Evolutionary conservation across 768 basidiomycete species (phyloP).

Genomic region (Psilocybe tampanensis): DNA sequence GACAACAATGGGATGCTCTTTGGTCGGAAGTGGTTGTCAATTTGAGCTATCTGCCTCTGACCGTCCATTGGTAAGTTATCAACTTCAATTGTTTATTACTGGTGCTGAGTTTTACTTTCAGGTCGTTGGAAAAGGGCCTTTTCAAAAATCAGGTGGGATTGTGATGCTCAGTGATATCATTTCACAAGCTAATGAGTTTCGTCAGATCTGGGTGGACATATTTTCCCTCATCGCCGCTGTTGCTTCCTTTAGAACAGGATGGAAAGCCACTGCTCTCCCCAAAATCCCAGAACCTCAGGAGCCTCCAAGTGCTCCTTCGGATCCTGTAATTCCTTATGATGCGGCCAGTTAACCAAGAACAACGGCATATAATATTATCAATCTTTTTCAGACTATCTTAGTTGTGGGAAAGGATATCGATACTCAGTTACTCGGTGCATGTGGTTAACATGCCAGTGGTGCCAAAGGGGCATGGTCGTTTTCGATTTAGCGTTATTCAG

Average conservation of each 20-base stretch:
- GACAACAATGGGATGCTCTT: conserved; percentile 63
- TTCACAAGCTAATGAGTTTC: conserved; percentile 5
- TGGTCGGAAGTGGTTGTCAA: conserved; percentile 77
- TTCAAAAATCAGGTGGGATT: conserved; percentile 64
- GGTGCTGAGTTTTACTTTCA: conserved; percentile 25
- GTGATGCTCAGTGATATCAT: background rate
- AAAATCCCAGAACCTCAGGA: conserved; percentile 24
- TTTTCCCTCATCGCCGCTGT: conserved; percentile 53
- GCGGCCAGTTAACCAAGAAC: conserved; percentile 19
- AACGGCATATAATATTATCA: background rate
- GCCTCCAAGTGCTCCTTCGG: conserved; percentile 14
- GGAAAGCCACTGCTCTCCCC: conserved; percentile 67
- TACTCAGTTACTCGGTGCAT: background rate
- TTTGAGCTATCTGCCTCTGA: conserved; percentile 76
- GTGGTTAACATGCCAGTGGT: background rate
- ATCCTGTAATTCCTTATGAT: conserved; percentile 27
- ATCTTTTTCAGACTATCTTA: background rate
- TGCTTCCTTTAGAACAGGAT: conserved; percentile 67
- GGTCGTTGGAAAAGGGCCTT: conserved; percentile 71
- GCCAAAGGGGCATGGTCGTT: background rate
- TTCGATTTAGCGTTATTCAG: background rate
- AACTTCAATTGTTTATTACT: background rate
- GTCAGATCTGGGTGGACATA: conserved; percentile 43
- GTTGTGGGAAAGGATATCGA: background rate
- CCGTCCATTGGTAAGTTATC: conserved; percentile 76